Percentiles rank a stretch among this genome's conserved stretches.
Evolutionary conservation across 2,329 filamentous ascomycete genomes (phyloP).

Genomic region (Fonsecaea monophora): DNA sequence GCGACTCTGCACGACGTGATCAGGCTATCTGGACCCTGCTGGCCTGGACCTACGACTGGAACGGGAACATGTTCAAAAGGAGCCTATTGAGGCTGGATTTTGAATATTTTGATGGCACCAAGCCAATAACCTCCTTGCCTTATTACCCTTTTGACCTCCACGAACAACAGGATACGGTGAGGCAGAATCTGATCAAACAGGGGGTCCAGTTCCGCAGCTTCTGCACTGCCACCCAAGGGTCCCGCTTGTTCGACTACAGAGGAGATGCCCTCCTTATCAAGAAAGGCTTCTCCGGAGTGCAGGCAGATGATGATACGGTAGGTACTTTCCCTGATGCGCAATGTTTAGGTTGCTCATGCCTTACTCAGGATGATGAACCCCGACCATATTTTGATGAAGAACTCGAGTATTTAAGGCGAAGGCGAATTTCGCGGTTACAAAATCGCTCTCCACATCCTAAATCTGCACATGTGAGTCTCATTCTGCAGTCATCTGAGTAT

Average conservation of each 20-base stretch:
- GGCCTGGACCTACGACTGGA: conserved; percentile 18
- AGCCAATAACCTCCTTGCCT: conserved; percentile 24
- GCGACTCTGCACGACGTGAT: neutral
- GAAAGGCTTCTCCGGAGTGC: neutral
- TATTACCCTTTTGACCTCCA: conserved; percentile 20
- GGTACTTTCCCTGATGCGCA: neutral
- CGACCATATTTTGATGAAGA: neutral
- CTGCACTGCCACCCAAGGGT: neutral
- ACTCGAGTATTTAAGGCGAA: neutral
- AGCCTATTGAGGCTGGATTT: conserved; percentile 13
- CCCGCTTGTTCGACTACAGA: neutral
- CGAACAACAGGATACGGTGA: neutral
- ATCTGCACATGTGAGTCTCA: neutral
- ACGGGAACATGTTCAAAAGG: conserved; percentile 25
- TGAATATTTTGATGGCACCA: conserved; percentile 25
- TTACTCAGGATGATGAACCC: neutral
- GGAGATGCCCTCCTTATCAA: neutral
- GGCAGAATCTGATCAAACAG: neutral
- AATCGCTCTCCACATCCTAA: neutral
- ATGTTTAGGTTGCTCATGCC: neutral
- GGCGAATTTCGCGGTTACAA: neutral
- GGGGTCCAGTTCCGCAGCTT: neutral
- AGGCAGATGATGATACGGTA: neutral
- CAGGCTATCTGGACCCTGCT: neutral
- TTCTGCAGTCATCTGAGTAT: neutral